These are phyloP conservation scores for Kodamaea leandrae DNA, from an alignment of 805 yeast genomes.

Conservation along the genomic window DNA sequence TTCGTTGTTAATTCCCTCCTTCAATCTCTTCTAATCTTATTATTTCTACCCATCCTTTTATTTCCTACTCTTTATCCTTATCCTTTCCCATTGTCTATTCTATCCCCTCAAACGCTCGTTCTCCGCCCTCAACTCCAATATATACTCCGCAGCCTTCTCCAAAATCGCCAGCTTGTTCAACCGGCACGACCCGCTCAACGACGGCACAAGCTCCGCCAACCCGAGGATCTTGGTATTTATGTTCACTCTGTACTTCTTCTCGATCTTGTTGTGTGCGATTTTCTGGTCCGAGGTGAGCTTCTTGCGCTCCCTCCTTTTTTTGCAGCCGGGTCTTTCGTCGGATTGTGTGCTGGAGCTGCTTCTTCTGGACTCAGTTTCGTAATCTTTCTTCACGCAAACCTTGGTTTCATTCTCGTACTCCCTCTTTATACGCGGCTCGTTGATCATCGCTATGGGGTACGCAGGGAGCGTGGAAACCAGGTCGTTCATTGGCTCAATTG, in stretches of 20 bases:
- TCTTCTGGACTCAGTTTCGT: neutral
- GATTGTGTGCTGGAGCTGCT: neutral
- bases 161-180: slow-evolving; percentile 62
- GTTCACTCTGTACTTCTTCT: slow-evolving; percentile 67
- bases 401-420: neutral
- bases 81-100: slow-evolving; percentile 1
- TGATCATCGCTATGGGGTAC: no score
- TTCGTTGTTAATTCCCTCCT: neutral
- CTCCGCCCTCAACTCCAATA: slow-evolving; percentile 50
- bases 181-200: slow-evolving; percentile 34
- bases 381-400: neutral
- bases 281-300: slow-evolving; percentile 58
- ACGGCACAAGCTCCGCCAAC: slow-evolving; percentile 63
- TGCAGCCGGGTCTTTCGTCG: slow-evolving; percentile 6
- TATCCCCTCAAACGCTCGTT: slow-evolving; percentile 27
- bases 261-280: slow-evolving; percentile 71
- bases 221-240: slow-evolving; percentile 71
- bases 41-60: no score
- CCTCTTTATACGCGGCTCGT: neutral
- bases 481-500: neutral
- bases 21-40: neutral
- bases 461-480: no score
- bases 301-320: slow-evolving; percentile 51
- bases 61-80: neutral
- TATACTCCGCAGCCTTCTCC: slow-evolving; percentile 66